A percentile compares a stretch with the other conserved stretches of the same genome.
Conservation (phyloP, 352 stramenopile species). For the Phytopythium montanum region DNA sequence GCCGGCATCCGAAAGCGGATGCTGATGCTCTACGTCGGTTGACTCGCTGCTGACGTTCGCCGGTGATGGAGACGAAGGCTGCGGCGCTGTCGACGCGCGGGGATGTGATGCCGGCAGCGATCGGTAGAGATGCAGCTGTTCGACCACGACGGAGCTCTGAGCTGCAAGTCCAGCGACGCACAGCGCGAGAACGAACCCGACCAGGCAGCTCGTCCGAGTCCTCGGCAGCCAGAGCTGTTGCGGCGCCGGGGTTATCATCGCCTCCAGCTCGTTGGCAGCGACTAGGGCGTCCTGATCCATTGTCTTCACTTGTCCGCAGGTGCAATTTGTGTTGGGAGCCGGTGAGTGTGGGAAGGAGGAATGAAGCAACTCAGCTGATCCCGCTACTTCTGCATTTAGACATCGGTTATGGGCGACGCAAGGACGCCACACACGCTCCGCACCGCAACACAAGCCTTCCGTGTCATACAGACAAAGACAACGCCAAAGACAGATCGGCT, state of each 20-base stretch:
- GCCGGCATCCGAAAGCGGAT: neutral
- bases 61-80: neutral
- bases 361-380: too few species aligned
- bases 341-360: too few species aligned
- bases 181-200: neutral
- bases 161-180: neutral
- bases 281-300: neutral
- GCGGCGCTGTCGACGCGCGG: neutral
- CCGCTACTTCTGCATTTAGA: too few species aligned
- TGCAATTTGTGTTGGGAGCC: too few species aligned
- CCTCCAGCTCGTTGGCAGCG: neutral
- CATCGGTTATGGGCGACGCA: too few species aligned
- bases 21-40: neutral
- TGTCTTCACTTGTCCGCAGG: neutral
- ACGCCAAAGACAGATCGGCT: too few species aligned
- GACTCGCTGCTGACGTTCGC: neutral
- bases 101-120: neutral
- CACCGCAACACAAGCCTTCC: too few species aligned
- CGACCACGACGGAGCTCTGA: neutral
- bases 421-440: too few species aligned
- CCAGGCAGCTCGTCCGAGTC: neutral
- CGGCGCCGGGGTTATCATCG: neutral
- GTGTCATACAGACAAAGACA: too few species aligned
- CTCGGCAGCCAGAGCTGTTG: neutral
- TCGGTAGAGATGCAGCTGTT: neutral